phyloP scores from a whole-genome alignment of 768 basidiomycete genomes.

The Auriscalpium microsporum region DNA sequence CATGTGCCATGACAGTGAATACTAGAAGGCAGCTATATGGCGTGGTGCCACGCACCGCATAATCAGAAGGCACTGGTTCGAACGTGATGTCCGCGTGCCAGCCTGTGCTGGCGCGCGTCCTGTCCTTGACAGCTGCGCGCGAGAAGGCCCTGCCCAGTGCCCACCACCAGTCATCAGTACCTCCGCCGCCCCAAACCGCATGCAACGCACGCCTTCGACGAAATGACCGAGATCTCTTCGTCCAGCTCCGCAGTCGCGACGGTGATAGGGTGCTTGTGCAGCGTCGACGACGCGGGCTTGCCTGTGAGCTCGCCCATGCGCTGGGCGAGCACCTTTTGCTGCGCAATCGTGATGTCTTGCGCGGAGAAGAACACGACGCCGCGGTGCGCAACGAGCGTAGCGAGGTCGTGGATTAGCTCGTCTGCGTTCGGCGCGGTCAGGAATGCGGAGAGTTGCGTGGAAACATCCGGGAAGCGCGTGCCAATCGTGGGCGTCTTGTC shows the following conservation, averaged over 20 bases:
- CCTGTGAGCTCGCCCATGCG: slow-evolving; percentile 42
- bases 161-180: background rate
- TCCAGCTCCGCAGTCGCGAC: slow-evolving; percentile 41
- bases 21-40: background rate
- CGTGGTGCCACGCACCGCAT: slow-evolving; percentile 29
- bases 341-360: slow-evolving; percentile 40
- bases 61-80: slow-evolving; percentile 52
- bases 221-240: slow-evolving; percentile 46
- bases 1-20: background rate
- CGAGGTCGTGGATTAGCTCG: slow-evolving; percentile 45
- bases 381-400: slow-evolving; percentile 43
- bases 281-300: slow-evolving; percentile 35
- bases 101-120: slow-evolving; percentile 32
- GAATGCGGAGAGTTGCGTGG: slow-evolving; percentile 38
- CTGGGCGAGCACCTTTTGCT: slow-evolving; percentile 44
- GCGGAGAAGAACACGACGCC: slow-evolving; percentile 60
- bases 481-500: slow-evolving; percentile 49
- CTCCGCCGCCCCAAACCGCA: background rate
- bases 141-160: slow-evolving; percentile 32
- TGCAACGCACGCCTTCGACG: slow-evolving; percentile 29
- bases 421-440: slow-evolving; percentile 39
- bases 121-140: slow-evolving; percentile 24
- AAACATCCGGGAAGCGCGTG: slow-evolving; percentile 37
- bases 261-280: slow-evolving; percentile 53
- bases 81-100: slow-evolving; percentile 58